phyloP scores from a whole-genome alignment of 805 yeast species.

The Starmerella sp. region DNA sequence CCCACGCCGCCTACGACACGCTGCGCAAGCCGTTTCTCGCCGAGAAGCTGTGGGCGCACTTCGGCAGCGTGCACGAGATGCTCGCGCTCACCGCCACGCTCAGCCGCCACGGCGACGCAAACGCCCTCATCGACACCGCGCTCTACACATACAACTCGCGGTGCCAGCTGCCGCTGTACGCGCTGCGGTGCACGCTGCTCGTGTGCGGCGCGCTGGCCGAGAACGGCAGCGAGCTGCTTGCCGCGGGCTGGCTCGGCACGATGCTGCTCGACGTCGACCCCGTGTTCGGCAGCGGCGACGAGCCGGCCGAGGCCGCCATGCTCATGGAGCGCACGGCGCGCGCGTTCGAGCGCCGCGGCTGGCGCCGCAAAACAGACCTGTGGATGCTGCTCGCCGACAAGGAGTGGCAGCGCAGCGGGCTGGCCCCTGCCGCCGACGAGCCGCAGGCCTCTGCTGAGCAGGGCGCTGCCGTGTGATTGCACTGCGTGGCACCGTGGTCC shows the following conservation, averaged over 20 bases:
- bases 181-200: conserved; percentile 54
- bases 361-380: conserved; percentile 62
- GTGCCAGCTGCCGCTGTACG: conserved; percentile 55
- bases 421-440: background rate
- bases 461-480: no score
- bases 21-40: conserved; percentile 64
- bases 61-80: conserved; percentile 84
- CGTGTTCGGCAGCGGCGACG: conserved; percentile 19
- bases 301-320: conserved; percentile 37
- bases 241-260: conserved; percentile 38
- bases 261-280: conserved; percentile 33
- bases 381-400: conserved; percentile 39
- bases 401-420: conserved; percentile 13
- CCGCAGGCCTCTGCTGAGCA: no score
- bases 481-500: no score
- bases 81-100: conserved; percentile 62
- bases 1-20: conserved; percentile 73
- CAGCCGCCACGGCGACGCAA: conserved; percentile 29
- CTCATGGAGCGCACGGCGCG: conserved; percentile 45
- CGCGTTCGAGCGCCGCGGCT: conserved; percentile 34
- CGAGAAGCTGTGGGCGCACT: conserved; percentile 69
- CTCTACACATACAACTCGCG: conserved; percentile 66
- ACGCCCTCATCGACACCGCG: conserved; percentile 52
- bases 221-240: conserved; percentile 34
- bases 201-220: conserved; percentile 54